Conservation (phyloP, 2,329 filamentous ascomycete genomes). For the Colletotrichum viniferum region DNA sequence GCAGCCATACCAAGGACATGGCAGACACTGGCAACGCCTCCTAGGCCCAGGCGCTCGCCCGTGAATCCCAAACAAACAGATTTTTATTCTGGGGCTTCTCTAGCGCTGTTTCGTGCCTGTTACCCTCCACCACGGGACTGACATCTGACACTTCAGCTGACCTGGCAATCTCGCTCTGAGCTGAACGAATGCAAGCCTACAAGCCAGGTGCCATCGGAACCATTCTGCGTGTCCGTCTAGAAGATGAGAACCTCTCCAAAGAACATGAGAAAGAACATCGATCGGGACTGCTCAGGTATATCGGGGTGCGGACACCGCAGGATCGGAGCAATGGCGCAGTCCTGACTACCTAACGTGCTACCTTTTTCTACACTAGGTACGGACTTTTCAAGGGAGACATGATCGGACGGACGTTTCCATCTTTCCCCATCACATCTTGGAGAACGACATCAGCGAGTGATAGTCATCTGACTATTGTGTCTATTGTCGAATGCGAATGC, state of each 20-base stretch:
- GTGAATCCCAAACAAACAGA: slow-evolving; percentile 15
- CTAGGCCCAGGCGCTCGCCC: neutral
- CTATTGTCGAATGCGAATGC: neutral
- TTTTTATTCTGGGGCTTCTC: slow-evolving; percentile 16
- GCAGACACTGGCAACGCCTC: neutral
- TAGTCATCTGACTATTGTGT: neutral
- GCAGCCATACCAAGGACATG: neutral
- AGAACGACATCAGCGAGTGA: neutral
- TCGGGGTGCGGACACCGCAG: neutral
- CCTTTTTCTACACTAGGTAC: neutral
- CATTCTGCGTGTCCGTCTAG: neutral
- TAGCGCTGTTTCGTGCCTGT: slow-evolving; percentile 14
- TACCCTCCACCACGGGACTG: neutral
- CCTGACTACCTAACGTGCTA: no score
- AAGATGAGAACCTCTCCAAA: neutral
- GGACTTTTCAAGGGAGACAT: neutral
- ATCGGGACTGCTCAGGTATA: neutral
- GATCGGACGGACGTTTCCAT: neutral
- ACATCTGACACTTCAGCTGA: slow-evolving; percentile 2
- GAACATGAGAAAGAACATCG: neutral
- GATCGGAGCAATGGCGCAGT: neutral
- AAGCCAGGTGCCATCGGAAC: neutral
- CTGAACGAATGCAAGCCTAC: neutral
- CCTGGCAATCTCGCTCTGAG: neutral
- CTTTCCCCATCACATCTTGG: neutral